Base-by-base conservation (phyloP, 176 grass and related monocot genomes). In the Carex littledalei region DNA sequence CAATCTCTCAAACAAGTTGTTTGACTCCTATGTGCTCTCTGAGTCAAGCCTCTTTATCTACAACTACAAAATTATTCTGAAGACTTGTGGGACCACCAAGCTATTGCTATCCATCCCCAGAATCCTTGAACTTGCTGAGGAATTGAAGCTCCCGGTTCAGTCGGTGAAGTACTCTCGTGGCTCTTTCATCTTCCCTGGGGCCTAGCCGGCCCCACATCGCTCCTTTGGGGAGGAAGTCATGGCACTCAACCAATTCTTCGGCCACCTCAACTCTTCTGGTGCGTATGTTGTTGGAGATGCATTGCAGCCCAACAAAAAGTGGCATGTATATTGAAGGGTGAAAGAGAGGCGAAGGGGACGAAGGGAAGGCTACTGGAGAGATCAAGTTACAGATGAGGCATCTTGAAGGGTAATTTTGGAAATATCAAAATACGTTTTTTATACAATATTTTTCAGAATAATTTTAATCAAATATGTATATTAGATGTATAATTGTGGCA, bases 41-140 rank as follows among this genome's bases (percentile, higher is more conserved):
- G 94, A 97, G 52, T 97, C 94, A 0, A 97, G 94, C 85, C 92
- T 97, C 81, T 94, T 97, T 77, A 81, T 97, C 0, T 97, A 91
- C 67, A 84, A 92, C 1, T 86, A 90, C 87, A 97, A 94, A 88
- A 88, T 97, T 56, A 88, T 97, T 37, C 87, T 97, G 5, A 97
- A 97, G 86, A 97, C 94, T 59, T 97, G 94, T 54, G 94, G 94
- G 8, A 94, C 94, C 1, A 97, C 94, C 3, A 97, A 91, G 86
- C 89, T 97, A 26, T 81, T 97, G 62, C 85, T 91, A 5, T 88
- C 94, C 34, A 90, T 97, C 81, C 92, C 90, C 79, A 81, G 90
- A 77, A 97, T 97, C 60, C 92, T 97, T n/a, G 90, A 92, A 84
- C 87, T 97, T 77, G 90, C 92, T 20, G 47, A 32, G 7, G 90